A percentile compares a stretch with the other conserved stretches of the same genome.
phyloP scores from a whole-genome alignment of 2,329 filamentous ascomycete genomes.

The Penicillium sp. region DNA sequence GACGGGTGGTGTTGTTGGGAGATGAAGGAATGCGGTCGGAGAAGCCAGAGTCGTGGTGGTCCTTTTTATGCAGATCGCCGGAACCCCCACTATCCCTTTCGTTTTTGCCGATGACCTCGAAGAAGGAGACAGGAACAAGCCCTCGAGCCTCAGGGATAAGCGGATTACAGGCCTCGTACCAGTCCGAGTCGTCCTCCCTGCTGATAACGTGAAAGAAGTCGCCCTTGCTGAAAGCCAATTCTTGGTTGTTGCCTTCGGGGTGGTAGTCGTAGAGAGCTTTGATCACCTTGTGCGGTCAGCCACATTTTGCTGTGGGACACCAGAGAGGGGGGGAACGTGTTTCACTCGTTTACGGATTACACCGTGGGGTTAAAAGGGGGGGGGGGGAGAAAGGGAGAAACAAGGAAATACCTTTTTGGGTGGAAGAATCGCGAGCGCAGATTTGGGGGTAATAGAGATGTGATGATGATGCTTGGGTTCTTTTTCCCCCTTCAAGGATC shows the following conservation, averaged over 20 bases:
- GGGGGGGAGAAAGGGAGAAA: slow-evolving; percentile 5
- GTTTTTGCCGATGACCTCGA: slow-evolving; percentile 87
- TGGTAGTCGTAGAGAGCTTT: slow-evolving; percentile 93
- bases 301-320: slow-evolving; percentile 2
- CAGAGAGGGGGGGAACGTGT: neutral
- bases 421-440: slow-evolving; percentile 81
- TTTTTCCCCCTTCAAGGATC: slow-evolving; percentile 89
- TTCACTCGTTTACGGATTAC: neutral
- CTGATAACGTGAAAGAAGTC: slow-evolving; percentile 98
- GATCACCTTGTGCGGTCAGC: slow-evolving; percentile 67
- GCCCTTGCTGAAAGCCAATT: slow-evolving; percentile 88
- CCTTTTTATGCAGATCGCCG: slow-evolving; percentile 48
- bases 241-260: slow-evolving; percentile 64
- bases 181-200: slow-evolving; percentile 88
- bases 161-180: slow-evolving; percentile 99
- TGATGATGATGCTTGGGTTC: slow-evolving; percentile 56
- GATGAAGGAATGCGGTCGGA: slow-evolving; percentile 55
- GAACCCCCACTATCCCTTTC: slow-evolving; percentile 83
- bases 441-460: slow-evolving; percentile 77
- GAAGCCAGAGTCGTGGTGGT: slow-evolving; percentile 91
- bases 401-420: slow-evolving; percentile 74
- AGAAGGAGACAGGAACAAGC: slow-evolving; percentile 89
- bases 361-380: slow-evolving; percentile 4
- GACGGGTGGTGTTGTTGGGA: slow-evolving; percentile 18
- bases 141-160: slow-evolving; percentile 78